Evolutionary conservation across 495 filamentous ascomycete genomes (phyloP).

Genomic region (Penicillium bialowiezense): DNA sequence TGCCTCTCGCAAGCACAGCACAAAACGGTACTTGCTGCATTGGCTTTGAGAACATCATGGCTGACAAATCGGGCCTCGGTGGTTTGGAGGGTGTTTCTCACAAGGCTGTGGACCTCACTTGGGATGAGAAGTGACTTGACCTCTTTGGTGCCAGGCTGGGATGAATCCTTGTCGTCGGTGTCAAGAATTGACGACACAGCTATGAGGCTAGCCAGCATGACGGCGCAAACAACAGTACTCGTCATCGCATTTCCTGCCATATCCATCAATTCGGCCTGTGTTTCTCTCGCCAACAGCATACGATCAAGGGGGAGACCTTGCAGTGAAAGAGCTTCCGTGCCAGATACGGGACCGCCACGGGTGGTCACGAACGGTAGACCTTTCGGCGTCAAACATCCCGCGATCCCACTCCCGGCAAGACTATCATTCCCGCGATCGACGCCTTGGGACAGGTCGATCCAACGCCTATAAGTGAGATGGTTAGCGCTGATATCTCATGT

Average conservation of each 20-base stretch:
- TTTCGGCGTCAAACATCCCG: conserved; percentile 67
- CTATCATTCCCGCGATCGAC: conserved; percentile 56
- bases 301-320: conserved; percentile 69
- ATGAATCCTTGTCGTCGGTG: conserved; percentile 3
- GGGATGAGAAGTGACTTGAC: conserved; percentile 9
- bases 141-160: background rate
- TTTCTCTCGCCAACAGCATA: conserved; percentile 62
- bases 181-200: conserved; percentile 35
- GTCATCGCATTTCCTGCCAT: conserved; percentile 86
- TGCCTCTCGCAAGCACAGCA: conserved; percentile 59
- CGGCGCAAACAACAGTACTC: conserved; percentile 66
- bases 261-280: conserved; percentile 62
- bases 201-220: conserved; percentile 55
- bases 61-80: background rate
- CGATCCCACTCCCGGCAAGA: conserved; percentile 51
- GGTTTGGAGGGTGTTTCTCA: conserved; percentile 8
- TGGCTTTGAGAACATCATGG: conserved; percentile 10
- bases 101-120: conserved; percentile 2
- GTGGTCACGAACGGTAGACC: conserved; percentile 63
- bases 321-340: conserved; percentile 62
- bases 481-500: background rate
- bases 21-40: conserved; percentile 37
- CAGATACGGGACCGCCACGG: conserved; percentile 60
- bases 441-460: conserved; percentile 74
- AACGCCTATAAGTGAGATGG: conserved; percentile 33